Percentiles rank a stretch among this genome's conserved stretches.
phyloP scores from a whole-genome alignment of 805 yeast species.

The Yamadazyma sp. region DNA sequence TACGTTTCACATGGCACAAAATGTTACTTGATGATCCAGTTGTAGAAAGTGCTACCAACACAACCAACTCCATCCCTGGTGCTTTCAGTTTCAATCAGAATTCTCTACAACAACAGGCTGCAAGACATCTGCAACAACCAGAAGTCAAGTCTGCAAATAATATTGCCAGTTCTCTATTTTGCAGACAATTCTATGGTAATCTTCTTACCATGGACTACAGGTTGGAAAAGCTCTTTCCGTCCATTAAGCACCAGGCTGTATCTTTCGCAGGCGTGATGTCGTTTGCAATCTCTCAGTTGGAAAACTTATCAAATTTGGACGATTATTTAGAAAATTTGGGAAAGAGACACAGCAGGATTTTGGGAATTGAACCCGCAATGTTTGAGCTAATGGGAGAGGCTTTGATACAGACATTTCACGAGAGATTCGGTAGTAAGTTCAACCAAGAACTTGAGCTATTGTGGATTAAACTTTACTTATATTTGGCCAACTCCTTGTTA shows the following conservation, averaged over 20 bases:
- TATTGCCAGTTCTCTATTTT: slow-evolving; percentile 55
- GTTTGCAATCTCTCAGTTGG: slow-evolving; percentile 63
- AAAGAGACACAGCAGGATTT: slow-evolving; percentile 70
- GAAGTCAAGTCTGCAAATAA: slow-evolving; percentile 18
- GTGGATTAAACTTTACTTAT: slow-evolving; percentile 71
- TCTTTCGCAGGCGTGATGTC: slow-evolving; percentile 79
- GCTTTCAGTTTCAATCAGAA: slow-evolving; percentile 30
- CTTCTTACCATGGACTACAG: slow-evolving; percentile 58
- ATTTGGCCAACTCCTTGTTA: slow-evolving; percentile 63
- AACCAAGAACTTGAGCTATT: slow-evolving; percentile 61
- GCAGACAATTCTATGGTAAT: slow-evolving; percentile 74
- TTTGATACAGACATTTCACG: slow-evolving; percentile 63
- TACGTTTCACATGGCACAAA: slow-evolving; percentile 49
- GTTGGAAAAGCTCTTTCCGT: slow-evolving; percentile 67
- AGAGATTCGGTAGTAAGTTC: slow-evolving; percentile 55
- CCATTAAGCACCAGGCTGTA: slow-evolving; percentile 74
- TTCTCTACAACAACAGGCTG: slow-evolving; percentile 14
- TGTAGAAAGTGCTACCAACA: slow-evolving; percentile 9
- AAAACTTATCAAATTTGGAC: slow-evolving; percentile 55
- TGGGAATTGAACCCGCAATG: slow-evolving; percentile 68
- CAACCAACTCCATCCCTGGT: slow-evolving; percentile 29
- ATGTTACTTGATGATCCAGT: slow-evolving; percentile 40
- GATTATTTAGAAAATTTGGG: slow-evolving; percentile 64
- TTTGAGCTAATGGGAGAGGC: slow-evolving; percentile 76
- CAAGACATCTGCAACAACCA: slow-evolving; percentile 10